phyloP scores from a whole-genome alignment of 2,329 filamentous ascomycete genomes.

The Monilinia fructigena region DNA sequence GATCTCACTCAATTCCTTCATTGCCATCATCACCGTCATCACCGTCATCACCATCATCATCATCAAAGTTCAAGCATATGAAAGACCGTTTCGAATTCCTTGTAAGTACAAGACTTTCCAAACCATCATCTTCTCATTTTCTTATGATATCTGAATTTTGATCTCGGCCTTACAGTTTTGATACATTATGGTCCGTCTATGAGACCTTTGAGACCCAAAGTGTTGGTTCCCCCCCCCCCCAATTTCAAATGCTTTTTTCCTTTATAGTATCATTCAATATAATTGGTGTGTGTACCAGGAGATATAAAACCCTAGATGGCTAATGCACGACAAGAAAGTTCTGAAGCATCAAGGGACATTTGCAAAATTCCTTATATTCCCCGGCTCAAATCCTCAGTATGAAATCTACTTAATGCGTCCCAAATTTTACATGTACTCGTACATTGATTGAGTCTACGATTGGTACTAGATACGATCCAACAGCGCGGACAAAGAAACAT shows the following conservation, averaged over 20 bases:
- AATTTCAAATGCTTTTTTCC: not conserved
- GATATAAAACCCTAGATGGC: not conserved
- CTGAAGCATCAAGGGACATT: constrained; percentile 12
- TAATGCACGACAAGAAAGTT: constrained; percentile 4
- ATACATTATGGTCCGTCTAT: constrained; percentile 13
- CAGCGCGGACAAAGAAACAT: constrained; percentile 2
- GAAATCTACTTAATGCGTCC: constrained; percentile 5
- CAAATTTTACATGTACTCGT: constrained; percentile 11
- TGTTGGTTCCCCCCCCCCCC: constrained; percentile 9
- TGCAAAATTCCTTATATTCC: not conserved
- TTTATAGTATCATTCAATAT: not conserved
- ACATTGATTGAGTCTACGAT: not conserved
- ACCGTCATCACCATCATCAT: not conserved
- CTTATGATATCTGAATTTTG: not conserved
- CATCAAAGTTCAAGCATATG: not conserved
- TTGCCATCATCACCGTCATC: not conserved
- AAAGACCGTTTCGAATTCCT: not conserved
- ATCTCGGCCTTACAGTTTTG: not conserved
- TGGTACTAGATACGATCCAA: constrained; percentile 3
- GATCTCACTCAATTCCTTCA: constrained; percentile 6
- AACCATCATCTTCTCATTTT: not conserved
- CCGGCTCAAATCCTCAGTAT: not conserved
- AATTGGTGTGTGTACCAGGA: constrained; percentile 6
- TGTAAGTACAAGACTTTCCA: not conserved
- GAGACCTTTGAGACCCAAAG: constrained; percentile 8